Evolutionary conservation across 768 basidiomycete species (phyloP), one percentile per base, ranked within the genome.

Genomic region (Cyathus striatus): DNA sequence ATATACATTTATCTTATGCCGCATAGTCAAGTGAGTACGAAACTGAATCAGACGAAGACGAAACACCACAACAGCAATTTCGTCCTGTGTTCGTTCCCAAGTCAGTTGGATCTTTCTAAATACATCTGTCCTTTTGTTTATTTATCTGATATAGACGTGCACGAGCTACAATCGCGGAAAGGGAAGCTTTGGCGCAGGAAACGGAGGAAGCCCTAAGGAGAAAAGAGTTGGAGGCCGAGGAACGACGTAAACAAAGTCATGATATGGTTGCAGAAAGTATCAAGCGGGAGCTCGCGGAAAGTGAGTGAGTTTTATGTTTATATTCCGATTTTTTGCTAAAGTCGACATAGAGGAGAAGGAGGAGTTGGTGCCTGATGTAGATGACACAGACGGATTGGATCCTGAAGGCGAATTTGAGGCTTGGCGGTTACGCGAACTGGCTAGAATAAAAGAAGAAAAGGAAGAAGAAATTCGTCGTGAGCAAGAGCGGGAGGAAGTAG

Each of bases 201-300:
- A 78, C 81, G 0, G 91, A 95, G 60, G 90, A 91, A 54, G 72
- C 79, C 5, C 56, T 79, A 40, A 73, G 70, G 56, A 76, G 70
- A 58, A 83, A 84, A 49, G 87, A 89, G 40, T 67, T 74, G 25
- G 86, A 91, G 61, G 76, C 78, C 1, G 89, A 90, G 57, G 83
- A 93, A 57, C 77, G 92, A 39, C 81, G 84, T 58, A 83, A 86
- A 56, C 87, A 95, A 54, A 89, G 87, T 46, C 90, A 96, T 51
- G 82, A 92, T 52, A 68, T 99, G 50, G 95, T 96, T 13, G 96
- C 91, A 0, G 93, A 97, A 63, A 94, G 85, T 51, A 96, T 99
- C 51, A 76, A 77, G 48, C 76, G 94, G 18, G 95, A 97, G 65
- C 64, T 99, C 21, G 84, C 86, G 4, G 90, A 92, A 69, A 95